phyloP scores from a whole-genome alignment of 805 yeast genomes.

The Barnettozyma vustinii region DNA sequence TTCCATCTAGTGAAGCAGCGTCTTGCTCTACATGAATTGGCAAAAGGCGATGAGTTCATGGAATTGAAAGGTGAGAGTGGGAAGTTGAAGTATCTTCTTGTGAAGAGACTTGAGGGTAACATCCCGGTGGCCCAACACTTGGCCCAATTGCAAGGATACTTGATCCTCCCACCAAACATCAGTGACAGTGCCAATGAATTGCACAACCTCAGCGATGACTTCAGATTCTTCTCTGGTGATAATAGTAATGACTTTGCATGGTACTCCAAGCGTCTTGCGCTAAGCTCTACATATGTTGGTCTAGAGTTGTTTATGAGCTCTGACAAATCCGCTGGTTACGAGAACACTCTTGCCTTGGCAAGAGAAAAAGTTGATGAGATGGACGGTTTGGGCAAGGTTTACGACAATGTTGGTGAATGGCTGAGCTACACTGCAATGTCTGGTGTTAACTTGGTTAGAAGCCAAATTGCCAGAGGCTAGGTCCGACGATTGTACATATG shows the following conservation, averaged over 20 bases:
- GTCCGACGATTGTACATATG: conserved; percentile 1
- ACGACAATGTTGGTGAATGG: conserved; percentile 72
- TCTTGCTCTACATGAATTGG: conserved; percentile 33
- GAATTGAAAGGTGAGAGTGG: conserved; percentile 33
- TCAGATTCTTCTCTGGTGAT: conserved; percentile 77
- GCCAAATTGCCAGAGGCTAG: conserved; percentile 58
- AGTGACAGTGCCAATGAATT: conserved; percentile 58
- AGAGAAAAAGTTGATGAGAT: conserved; percentile 51
- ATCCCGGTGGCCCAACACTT: conserved; percentile 30
- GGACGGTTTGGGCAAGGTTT: conserved; percentile 51
- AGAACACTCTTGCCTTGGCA: conserved; percentile 60
- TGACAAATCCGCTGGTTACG: conserved; percentile 54
- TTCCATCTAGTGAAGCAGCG: conserved; percentile 50
- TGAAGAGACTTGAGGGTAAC: conserved; percentile 44
- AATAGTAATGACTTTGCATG: conserved; percentile 77
- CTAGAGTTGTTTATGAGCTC: conserved; percentile 76
- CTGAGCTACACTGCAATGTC: conserved; percentile 56
- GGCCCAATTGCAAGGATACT: conserved; percentile 42
- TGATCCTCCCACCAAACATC: conserved; percentile 62
- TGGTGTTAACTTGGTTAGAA: conserved; percentile 56
- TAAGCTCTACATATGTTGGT: conserved; percentile 66
- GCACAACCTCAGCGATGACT: conserved; percentile 74
- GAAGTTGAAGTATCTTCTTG: conserved; percentile 39
- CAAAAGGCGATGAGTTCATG: conserved; percentile 26
- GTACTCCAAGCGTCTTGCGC: conserved; percentile 80